Evolutionary conservation across 1,284 basidiomycete genomes (phyloP), one percentile per base, ranked within the genome.

Genomic region (Neonothopanus nambi): DNA sequence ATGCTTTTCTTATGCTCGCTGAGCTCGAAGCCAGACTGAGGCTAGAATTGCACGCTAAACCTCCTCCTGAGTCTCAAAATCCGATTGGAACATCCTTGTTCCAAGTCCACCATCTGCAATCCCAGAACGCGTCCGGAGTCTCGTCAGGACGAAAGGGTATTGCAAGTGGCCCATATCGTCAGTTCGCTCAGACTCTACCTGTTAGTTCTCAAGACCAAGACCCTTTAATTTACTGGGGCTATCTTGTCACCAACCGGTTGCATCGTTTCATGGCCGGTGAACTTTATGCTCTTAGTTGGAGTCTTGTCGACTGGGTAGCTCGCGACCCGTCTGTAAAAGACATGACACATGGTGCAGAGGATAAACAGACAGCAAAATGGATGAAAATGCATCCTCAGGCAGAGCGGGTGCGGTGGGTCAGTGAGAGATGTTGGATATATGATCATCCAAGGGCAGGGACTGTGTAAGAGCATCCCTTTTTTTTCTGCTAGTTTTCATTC

Each of bases 391-490:
- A 98, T 72, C 96, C 96, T 0, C 82, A 87, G 44, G 83, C 87
- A 11, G 73, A 81, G 33, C 80, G 87, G 59, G 84, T 99, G 36
- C 82, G 93, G 50, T 98, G 94, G 94, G 80, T 82, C 26, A 89
- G 91, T 62, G 96, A 99, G 67, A 84, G 87, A 24, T 98, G 96
- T 70, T 98, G 93, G 93, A 94, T 99, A 60, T 98, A 99, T 71
- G 96, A 99, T 69, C 95, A 98, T 71, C 96, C 96, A 0, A 89
- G 93, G 49, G 85, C 91, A 2, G 88, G 90, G 44, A 98, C 95
- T 18, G 92, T 95, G 83, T 93, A 76, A 65, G 89, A 75, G 23
- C 33, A 15, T 44, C 45, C 53, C 46, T 49, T 57, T 55, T 40
- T 43, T 44, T n/a, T 8, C 9, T n/a, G 5, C 18, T 37, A 5